Conservation (phyloP, 129 eudicot species). For the Flaveria robusta region DNA sequence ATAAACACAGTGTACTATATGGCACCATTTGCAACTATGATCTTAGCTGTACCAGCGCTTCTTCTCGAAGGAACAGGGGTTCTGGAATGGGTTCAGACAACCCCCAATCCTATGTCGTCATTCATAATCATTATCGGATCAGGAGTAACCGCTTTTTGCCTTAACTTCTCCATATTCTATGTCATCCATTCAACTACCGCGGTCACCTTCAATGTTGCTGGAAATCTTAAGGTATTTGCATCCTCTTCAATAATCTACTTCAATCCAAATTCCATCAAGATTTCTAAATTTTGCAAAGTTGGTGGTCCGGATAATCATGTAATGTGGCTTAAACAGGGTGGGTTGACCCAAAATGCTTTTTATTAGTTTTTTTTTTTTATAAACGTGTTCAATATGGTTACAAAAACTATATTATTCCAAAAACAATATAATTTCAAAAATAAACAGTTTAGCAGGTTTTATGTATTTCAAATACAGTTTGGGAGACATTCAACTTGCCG, state of each 20-base stretch:
- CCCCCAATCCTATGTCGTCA: conserved; percentile 50
- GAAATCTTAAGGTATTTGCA: conserved; percentile 79
- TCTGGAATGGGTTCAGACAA: conserved; percentile 59
- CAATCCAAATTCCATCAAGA: background rate
- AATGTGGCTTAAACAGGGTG: background rate
- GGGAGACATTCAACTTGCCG: background rate
- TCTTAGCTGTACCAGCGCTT: conserved; percentile 78
- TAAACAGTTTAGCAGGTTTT: conserved; percentile 7
- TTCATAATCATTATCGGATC: conserved; percentile 79
- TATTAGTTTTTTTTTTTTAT: background rate
- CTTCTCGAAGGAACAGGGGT: conserved; percentile 90
- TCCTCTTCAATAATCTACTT: background rate
- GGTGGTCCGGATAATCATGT: background rate
- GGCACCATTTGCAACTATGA: conserved; percentile 99
- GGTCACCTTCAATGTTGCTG: conserved; percentile 96
- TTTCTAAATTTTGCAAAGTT: no score
- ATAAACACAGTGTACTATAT: conserved; percentile 97
- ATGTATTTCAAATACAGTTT: background rate
- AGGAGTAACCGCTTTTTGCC: conserved; percentile 87
- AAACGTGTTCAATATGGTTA: background rate
- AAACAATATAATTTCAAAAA: no score
- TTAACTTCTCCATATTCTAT: conserved; percentile 89
- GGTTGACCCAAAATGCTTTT: background rate
- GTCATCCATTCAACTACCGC: conserved; percentile 98
- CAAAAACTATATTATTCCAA: background rate